Evolutionary conservation across 2,329 filamentous ascomycete species (phyloP).

Genomic region (Tolypocladium ophioglossoides): DNA sequence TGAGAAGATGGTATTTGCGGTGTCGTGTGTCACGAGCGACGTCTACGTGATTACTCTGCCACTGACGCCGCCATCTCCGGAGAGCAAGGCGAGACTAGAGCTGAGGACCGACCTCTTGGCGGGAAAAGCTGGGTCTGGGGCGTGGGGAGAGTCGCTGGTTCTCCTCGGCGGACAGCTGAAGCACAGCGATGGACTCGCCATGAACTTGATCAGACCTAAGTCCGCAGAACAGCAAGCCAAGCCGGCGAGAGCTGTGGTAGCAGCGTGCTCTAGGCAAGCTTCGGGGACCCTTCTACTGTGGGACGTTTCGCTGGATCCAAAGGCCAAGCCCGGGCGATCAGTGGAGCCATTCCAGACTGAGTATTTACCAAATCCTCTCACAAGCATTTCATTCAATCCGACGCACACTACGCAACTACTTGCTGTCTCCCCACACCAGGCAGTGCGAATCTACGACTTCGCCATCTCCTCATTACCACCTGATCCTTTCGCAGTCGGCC

Average conservation of each 20-base stretch:
- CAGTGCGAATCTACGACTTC: conserved; percentile 53
- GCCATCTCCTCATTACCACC: conserved; percentile 38
- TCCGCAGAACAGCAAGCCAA: conserved; percentile 25
- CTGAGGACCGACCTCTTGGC: conserved; percentile 39
- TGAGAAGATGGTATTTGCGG: conserved; percentile 49
- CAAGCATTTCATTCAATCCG: conserved; percentile 50
- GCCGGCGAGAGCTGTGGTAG: conserved; percentile 40
- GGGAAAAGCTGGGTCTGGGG: conserved; percentile 45
- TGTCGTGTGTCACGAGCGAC: conserved; percentile 46
- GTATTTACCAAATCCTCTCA: conserved; percentile 43
- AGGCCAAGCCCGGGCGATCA: conserved; percentile 15
- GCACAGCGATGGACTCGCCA: conserved; percentile 43
- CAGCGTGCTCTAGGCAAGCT: conserved; percentile 48
- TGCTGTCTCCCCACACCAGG: conserved; percentile 42
- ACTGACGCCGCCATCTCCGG: conserved; percentile 49
- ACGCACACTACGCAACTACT: conserved; percentile 48
- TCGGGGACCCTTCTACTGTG: conserved; percentile 48
- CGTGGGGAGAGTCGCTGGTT: conserved; percentile 52
- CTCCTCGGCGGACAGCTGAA: conserved; percentile 42
- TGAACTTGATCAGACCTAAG: conserved; percentile 37
- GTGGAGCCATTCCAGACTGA: conserved; percentile 49
- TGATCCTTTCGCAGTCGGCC: conserved; percentile 38
- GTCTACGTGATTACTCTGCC: conserved; percentile 49
- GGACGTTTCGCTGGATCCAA: conserved; percentile 40
- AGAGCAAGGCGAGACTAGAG: conserved; percentile 46